These are phyloP conservation scores for Leccinum disarticulatum DNA, from an alignment of 768 basidiomycete species.

Conservation along the genomic window DNA sequence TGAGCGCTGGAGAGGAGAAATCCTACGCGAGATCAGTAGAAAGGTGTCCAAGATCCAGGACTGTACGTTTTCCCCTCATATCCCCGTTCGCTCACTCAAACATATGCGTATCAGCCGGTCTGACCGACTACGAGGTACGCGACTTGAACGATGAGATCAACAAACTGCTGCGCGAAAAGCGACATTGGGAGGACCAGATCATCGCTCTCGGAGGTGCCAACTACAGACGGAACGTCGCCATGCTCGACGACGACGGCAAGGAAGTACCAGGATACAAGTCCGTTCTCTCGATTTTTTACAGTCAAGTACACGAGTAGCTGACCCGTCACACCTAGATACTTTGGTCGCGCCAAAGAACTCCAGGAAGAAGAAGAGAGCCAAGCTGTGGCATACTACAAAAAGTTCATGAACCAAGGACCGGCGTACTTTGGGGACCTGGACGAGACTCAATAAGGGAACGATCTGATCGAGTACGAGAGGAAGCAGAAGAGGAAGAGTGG, in stretches of 20 bases:
- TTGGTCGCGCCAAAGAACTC: conserved; percentile 93
- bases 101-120: conserved; percentile 59
- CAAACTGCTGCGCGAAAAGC: conserved; percentile 89
- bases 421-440: conserved; percentile 92
- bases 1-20: conserved; percentile 95
- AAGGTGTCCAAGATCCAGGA: conserved; percentile 99
- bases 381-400: conserved; percentile 74
- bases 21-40: conserved; percentile 88
- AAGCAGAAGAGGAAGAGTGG: conserved; percentile 76
- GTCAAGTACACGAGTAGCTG: not conserved
- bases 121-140: conserved; percentile 94
- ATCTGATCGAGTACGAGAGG: conserved; percentile 68
- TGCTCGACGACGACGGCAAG: conserved; percentile 92
- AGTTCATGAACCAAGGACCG: conserved; percentile 85
- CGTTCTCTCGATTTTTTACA: conserved; percentile 22
- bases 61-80: conserved; percentile 45
- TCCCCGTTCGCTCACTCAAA: not conserved
- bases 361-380: conserved; percentile 91
- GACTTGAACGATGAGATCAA: conserved; percentile 99
- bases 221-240: conserved; percentile 89
- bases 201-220: conserved; percentile 96
- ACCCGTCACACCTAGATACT: conserved; percentile 63
- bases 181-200: conserved; percentile 98
- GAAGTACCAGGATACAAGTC: conserved; percentile 99
- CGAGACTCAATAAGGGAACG: conserved; percentile 57